Conservation (phyloP, 345 rosid genomes). For the Capsella bursapastoris region DNA sequence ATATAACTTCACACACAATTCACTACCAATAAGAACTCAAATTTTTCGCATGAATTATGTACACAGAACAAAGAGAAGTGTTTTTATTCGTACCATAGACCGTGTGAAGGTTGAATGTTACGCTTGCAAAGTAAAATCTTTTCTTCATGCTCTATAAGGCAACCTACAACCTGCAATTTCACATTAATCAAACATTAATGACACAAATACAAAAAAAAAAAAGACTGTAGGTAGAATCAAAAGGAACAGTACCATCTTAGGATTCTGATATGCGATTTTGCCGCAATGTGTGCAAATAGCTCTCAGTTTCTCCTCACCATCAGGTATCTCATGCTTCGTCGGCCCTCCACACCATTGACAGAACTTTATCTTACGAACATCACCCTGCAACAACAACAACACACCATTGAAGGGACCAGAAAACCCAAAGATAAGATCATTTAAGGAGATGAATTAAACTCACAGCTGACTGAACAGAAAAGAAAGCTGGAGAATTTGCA, state of each 20-base stretch:
- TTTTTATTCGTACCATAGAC: slow-evolving; percentile 51
- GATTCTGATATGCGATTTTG: slow-evolving; percentile 88
- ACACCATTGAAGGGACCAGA: not conserved
- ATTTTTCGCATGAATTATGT: not conserved
- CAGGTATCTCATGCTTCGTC: slow-evolving; percentile 87
- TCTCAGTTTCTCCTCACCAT: slow-evolving; percentile 89
- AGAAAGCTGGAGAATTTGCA: slow-evolving; percentile 44
- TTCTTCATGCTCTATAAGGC: slow-evolving; percentile 87
- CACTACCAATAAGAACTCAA: not conserved
- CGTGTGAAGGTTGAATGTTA: slow-evolving; percentile 91
- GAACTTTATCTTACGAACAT: slow-evolving; percentile 69
- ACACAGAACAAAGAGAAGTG: not conserved
- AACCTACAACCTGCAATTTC: slow-evolving; percentile 81
- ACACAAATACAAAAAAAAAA: not conserved
- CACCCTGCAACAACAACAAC: slow-evolving; percentile 51
- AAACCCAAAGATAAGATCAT: slow-evolving; percentile 5
- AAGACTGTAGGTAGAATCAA: not conserved
- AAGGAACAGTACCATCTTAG: slow-evolving; percentile 71
- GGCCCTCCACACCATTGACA: slow-evolving; percentile 98
- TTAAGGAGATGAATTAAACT: slow-evolving; percentile 41
- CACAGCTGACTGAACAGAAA: slow-evolving; percentile 63
- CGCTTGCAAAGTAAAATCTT: slow-evolving; percentile 95
- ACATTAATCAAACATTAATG: slow-evolving; percentile 4
- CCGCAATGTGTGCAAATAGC: slow-evolving; percentile 84
- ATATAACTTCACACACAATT: slow-evolving; percentile 13